phyloP scores from a whole-genome alignment of 768 basidiomycete genomes.

The Trametes punicea region DNA sequence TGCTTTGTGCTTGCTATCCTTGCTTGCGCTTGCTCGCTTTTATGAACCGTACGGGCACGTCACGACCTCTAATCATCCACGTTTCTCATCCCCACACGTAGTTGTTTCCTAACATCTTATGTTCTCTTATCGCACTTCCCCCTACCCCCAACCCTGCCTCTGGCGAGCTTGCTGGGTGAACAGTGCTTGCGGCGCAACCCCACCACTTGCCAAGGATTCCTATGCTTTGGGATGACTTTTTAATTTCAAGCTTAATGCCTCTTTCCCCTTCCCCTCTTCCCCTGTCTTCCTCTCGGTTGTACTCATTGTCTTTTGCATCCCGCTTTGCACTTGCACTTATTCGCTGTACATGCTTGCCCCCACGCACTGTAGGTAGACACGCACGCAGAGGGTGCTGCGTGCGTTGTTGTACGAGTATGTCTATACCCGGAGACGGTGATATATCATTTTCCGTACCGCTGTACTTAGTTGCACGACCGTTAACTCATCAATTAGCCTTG shows the following conservation, averaged over 20 bases:
- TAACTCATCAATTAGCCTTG: not conserved
- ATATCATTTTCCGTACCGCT: slow-evolving; percentile 6
- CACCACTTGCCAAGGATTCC: too few relatives aligned
- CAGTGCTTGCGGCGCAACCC: too few relatives aligned
- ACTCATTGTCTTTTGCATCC: not conserved
- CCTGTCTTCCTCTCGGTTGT: not conserved
- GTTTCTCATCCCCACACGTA: too few relatives aligned
- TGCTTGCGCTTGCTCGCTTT: slow-evolving; percentile 2
- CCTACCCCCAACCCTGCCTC: not conserved
- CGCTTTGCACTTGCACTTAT: not conserved
- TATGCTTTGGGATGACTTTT: too few relatives aligned
- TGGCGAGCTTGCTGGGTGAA: too few relatives aligned
- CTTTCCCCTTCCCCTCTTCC: not conserved
- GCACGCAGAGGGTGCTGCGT: slow-evolving; percentile 5
- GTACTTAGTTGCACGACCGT: slow-evolving; percentile 11
- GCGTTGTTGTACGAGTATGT: slow-evolving; percentile 21
- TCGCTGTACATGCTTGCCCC: not conserved
- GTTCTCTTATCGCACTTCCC: not conserved
- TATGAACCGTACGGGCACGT: slow-evolving; percentile 10
- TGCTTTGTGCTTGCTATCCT: not conserved
- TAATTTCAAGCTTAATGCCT: not conserved
- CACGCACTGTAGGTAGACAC: slow-evolving; percentile 12
- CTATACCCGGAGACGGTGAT: slow-evolving; percentile 9
- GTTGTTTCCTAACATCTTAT: not conserved
- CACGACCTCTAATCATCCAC: not conserved